Evolutionary conservation across 2,329 filamentous ascomycete genomes (phyloP), one percentile per base, ranked within the genome.

Genomic region (Nemania abortiva): DNA sequence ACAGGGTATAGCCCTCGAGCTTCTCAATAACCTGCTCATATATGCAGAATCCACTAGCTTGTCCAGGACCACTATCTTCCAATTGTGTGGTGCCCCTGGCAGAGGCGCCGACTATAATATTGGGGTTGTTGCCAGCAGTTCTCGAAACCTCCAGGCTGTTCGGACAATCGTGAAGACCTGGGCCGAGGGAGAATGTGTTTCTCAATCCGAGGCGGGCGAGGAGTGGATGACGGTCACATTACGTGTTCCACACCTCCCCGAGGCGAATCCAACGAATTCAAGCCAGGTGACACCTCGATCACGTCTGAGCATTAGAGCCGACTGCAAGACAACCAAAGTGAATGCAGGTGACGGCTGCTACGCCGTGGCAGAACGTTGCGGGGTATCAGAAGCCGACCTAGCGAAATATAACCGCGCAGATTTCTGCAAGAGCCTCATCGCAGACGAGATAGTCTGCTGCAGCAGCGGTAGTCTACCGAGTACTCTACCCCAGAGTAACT

Each of bases 341-440:
- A 31, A 52, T 3, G 39, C 62, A 52, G 54, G 62, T 27, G 62
- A 64, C 20, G 62, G 54, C 20, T 64, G 62, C 42, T n/a, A 31
- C 3, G 62, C 62, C 10, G 39, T 64, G 3, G 62, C 62, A 11
- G 15, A 29, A 4, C n/a, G 53, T 29, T 65, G 54, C 22, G 62
- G 45, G 7, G 58, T 65, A 3, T 31, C 45, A 2, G 29, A 11
- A 42, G 34, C n/a, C 0, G 5, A 52, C 22, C 22, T 65, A 0
- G 0, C 42, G 15, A 52, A 52, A 15, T 65, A 53, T 24, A 65
- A 65, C 24, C 11, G 27, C 10, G 45, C 49, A 2, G 39, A 57
- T 42, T 57, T 63, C 61, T 63, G 53, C 53, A 63, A 1, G 6
- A 57, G 39, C 29, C 52, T 63, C 37, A 20, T 56, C 39, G 37